Percentiles rank a stretch among this genome's conserved stretches.
Evolutionary conservation across 2,329 filamentous ascomycete species (phyloP).

Genomic region (Aureobasidium mangrovei): DNA sequence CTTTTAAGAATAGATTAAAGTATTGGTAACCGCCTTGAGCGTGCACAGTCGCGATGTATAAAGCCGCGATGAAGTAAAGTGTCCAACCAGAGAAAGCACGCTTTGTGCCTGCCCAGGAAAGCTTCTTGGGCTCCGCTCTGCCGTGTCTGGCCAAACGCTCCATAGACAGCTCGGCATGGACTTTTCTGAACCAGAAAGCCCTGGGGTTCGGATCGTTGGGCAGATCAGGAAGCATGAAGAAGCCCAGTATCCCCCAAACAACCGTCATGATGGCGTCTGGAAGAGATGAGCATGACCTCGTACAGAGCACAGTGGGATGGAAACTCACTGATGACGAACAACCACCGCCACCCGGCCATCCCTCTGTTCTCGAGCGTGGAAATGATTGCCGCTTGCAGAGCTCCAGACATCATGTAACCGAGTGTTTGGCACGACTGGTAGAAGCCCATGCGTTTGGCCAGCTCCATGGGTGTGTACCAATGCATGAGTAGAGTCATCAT

Average conservation of each 20-base stretch:
- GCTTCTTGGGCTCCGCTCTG: slow-evolving; percentile 38
- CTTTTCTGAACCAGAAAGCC: slow-evolving; percentile 39
- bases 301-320: background rate
- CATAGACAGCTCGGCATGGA: slow-evolving; percentile 36
- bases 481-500: slow-evolving; percentile 36
- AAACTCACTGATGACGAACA: slow-evolving; percentile 28
- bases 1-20: slow-evolving; percentile 37
- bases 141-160: slow-evolving; percentile 37
- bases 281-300: background rate
- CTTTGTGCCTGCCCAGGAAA: slow-evolving; percentile 37
- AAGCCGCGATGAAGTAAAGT: slow-evolving; percentile 37
- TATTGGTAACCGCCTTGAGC: slow-evolving; percentile 41
- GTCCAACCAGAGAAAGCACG: slow-evolving; percentile 39
- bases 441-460: slow-evolving; percentile 21
- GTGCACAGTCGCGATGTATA: slow-evolving; percentile 40
- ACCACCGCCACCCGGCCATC: slow-evolving; percentile 30
- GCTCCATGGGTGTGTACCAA: slow-evolving; percentile 23
- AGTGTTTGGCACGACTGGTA: slow-evolving; percentile 22
- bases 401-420: slow-evolving; percentile 22
- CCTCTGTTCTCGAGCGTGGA: slow-evolving; percentile 27
- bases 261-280: slow-evolving; percentile 29
- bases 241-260: slow-evolving; percentile 26
- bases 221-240: slow-evolving; percentile 32
- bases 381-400: slow-evolving; percentile 23
- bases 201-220: slow-evolving; percentile 29